Conservation (phyloP, 805 yeast genomes). For the Wickerhamomyces mucosus region DNA sequence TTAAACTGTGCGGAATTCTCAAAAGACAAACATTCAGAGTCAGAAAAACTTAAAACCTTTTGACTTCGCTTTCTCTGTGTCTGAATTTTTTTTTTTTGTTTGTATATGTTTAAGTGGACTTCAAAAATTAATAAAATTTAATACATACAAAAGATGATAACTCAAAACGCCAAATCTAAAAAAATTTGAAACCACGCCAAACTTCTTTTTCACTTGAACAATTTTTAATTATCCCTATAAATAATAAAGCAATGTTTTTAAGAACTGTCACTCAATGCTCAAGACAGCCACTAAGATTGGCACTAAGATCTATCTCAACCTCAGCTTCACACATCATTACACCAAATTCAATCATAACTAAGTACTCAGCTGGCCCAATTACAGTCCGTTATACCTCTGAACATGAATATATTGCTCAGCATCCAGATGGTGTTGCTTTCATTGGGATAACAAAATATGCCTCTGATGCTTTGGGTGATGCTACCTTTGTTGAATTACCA, state of each 20-base stretch:
- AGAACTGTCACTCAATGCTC: background rate
- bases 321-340: constrained; percentile 14
- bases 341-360: constrained; percentile 13
- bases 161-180: too few relatives aligned
- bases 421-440: constrained; percentile 72
- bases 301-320: constrained; percentile 16
- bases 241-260: background rate
- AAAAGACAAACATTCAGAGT: too few relatives aligned
- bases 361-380: constrained; percentile 15
- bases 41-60: too few relatives aligned
- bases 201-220: too few relatives aligned
- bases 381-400: constrained; percentile 67
- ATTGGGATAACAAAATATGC: constrained; percentile 95
- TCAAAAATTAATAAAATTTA: too few relatives aligned
- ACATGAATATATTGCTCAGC: constrained; percentile 92
- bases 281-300: constrained; percentile 1
- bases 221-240: too few relatives aligned
- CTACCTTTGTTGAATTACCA: constrained; percentile 87
- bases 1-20: too few relatives aligned
- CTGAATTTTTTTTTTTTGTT: too few relatives aligned
- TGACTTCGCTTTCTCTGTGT: too few relatives aligned
- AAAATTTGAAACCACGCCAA: too few relatives aligned
- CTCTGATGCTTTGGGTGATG: constrained; percentile 93
- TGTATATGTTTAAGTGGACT: too few relatives aligned
- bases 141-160: too few relatives aligned